Evolutionary conservation across 169 alveolate species (phyloP).

Genomic region (Babesia sp.): DNA sequence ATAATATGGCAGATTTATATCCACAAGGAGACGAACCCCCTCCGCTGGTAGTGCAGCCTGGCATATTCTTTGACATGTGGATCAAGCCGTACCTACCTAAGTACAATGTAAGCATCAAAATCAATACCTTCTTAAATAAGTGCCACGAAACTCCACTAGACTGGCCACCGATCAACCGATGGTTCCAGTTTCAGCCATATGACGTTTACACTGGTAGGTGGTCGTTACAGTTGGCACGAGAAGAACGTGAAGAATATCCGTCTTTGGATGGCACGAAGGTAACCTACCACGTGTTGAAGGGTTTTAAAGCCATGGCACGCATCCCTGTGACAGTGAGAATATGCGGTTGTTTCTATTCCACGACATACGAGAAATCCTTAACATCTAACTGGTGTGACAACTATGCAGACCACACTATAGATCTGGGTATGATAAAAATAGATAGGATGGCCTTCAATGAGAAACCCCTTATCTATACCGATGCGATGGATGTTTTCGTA

Average conservation of each 20-base stretch:
- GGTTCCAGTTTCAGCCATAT: conserved; percentile 39
- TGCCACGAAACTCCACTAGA: conserved; percentile 12
- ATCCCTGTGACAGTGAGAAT: neutral
- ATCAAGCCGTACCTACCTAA: conserved; percentile 53
- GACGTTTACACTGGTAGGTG: conserved; percentile 36
- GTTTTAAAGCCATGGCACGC: conserved; percentile 22
- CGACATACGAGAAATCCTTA: neutral
- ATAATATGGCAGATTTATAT: neutral
- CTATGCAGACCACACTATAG: neutral
- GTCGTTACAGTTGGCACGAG: neutral
- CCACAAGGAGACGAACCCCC: neutral
- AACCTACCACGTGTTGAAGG: conserved; percentile 28
- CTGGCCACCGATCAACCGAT: conserved; percentile 7
- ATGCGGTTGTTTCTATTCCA: conserved; percentile 42
- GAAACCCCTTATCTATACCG: neutral
- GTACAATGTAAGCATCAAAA: conserved; percentile 15
- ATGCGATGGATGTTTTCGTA: neutral
- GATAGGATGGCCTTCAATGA: neutral
- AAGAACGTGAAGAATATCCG: neutral
- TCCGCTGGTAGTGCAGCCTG: conserved; percentile 33
- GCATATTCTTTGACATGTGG: conserved; percentile 55
- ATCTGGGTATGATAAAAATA: neutral
- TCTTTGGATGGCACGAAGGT: neutral
- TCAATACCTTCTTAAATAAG: neutral
- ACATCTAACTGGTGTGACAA: neutral